A percentile compares a stretch with the other conserved stretches of the same genome.
phyloP scores from a whole-genome alignment of 441 rosid genomes.

The Syzygium syzygioides region DNA sequence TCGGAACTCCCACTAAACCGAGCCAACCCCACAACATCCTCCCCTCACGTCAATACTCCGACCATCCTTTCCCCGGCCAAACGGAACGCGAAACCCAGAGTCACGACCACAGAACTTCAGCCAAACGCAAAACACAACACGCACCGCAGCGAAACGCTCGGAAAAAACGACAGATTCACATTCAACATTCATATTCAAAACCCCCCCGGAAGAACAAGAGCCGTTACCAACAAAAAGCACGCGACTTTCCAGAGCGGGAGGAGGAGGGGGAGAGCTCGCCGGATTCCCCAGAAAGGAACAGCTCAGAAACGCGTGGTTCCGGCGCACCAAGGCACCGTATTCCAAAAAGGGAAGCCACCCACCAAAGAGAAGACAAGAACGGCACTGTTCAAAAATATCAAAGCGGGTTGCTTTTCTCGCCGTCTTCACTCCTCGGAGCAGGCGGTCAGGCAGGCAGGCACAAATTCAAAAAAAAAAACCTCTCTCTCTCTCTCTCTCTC shows the following conservation, averaged over 20 bases:
- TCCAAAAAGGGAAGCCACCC: not conserved
- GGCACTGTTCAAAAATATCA: not conserved
- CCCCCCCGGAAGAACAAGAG: not conserved
- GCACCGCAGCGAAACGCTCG: not conserved
- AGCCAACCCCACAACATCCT: not conserved
- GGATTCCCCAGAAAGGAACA: not conserved
- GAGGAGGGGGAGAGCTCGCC: not conserved
- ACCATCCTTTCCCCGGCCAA: not conserved
- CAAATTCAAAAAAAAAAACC: not conserved
- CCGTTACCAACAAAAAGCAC: not conserved
- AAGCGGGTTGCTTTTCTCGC: not conserved
- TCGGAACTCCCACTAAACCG: not conserved
- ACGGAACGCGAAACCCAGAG: not conserved
- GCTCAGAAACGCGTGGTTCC: not conserved
- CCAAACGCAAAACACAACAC: not conserved
- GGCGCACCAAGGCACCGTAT: not conserved
- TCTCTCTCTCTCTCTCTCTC: too few species aligned
- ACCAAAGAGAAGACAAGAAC: not conserved
- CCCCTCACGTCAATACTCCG: not conserved
- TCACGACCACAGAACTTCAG: not conserved
- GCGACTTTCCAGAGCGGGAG: not conserved
- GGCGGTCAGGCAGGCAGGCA: not conserved
- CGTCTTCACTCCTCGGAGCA: not conserved
- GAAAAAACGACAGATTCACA: not conserved
- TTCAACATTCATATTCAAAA: not conserved